Evolutionary conservation across 2,329 filamentous ascomycete species (phyloP).

Genomic region (Xylariaceae sp.): DNA sequence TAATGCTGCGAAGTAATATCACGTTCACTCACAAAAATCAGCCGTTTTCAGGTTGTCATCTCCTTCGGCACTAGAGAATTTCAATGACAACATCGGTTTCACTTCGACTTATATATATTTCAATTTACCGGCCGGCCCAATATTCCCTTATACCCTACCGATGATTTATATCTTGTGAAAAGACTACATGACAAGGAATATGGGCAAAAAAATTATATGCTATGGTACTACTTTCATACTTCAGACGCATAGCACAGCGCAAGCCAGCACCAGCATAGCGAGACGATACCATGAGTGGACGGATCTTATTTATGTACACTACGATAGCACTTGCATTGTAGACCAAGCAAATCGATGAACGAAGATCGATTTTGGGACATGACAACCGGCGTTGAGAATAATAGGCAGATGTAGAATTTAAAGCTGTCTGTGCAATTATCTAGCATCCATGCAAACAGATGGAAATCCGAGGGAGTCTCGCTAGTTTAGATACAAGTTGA

Average conservation of each 20-base stretch:
- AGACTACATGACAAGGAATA: not conserved
- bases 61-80: not conserved
- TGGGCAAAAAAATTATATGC: not conserved
- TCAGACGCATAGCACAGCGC: conserved; percentile 1
- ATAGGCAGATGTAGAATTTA: too few relatives aligned
- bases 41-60: not conserved
- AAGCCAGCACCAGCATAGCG: not conserved
- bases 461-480: too few relatives aligned
- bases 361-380: too few relatives aligned
- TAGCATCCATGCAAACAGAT: too few relatives aligned
- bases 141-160: conserved; percentile 6
- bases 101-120: conserved; percentile 6
- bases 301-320: too few relatives aligned
- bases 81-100: not conserved
- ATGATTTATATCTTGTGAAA: not conserved
- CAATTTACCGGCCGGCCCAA: conserved; percentile 13
- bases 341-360: too few relatives aligned
- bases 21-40: not conserved
- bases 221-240: not conserved
- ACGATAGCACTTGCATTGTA: too few relatives aligned
- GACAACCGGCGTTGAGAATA: too few relatives aligned
- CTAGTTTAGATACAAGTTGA: too few relatives aligned
- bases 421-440: too few relatives aligned
- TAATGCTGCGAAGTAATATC: not conserved
- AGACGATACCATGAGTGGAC: conserved; percentile 4